A percentile compares a stretch with the other conserved stretches of the same genome.
phyloP scores from a whole-genome alignment of 345 rosid species.

The Rhodamnia argentea region DNA sequence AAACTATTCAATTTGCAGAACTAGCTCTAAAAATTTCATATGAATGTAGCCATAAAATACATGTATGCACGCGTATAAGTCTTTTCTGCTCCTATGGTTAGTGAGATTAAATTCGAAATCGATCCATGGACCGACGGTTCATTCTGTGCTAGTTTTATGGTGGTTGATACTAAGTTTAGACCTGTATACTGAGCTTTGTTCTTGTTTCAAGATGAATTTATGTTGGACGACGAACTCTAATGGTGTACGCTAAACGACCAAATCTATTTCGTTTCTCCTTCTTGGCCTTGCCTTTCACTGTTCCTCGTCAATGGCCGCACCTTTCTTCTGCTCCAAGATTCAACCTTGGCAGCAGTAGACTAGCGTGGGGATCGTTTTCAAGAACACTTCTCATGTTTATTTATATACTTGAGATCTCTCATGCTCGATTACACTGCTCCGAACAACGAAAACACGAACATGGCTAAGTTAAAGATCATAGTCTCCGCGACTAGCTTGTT shows the following conservation, averaged over 20 bases:
- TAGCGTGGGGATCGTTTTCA: neutral
- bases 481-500: neutral
- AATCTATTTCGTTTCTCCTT: no score
- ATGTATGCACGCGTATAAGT: neutral
- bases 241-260: neutral
- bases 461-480: slow-evolving; percentile 10
- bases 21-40: neutral
- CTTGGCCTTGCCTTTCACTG: neutral
- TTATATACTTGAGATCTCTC: neutral
- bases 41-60: neutral
- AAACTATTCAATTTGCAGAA: neutral
- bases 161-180: neutral
- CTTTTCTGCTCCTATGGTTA: neutral
- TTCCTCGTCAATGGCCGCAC: neutral
- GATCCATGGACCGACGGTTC: neutral
- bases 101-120: neutral
- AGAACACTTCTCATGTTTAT: neutral
- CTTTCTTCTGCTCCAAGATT: neutral
- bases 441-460: neutral
- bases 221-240: neutral
- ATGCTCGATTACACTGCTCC: no score
- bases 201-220: neutral
- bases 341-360: neutral
- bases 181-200: neutral
- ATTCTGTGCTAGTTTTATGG: neutral